A percentile compares a stretch with the other conserved stretches of the same genome.
phyloP scores from a whole-genome alignment of 768 basidiomycete genomes.

The Inosperma sp. region DNA sequence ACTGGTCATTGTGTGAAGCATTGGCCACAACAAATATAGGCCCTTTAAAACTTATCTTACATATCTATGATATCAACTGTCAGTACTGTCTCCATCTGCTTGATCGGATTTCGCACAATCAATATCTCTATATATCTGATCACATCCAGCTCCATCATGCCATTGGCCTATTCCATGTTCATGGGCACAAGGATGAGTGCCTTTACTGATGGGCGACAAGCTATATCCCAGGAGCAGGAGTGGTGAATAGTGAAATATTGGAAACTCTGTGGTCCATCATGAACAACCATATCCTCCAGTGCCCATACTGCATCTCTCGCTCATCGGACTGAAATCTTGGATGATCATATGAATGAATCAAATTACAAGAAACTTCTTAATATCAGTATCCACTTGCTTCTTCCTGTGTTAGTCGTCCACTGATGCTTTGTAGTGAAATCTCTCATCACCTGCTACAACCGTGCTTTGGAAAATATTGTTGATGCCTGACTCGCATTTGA shows the following conservation, averaged over 20 bases:
- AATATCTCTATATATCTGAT: constrained; percentile 1
- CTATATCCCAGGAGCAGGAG: constrained; percentile 9
- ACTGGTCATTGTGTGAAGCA: constrained; percentile 23
- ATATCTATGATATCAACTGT: constrained; percentile 31
- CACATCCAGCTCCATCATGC: neutral
- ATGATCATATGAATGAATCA: no score
- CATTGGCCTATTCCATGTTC: constrained; percentile 4
- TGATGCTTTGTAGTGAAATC: neutral
- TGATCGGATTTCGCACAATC: constrained; percentile 10
- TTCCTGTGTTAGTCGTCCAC: neutral
- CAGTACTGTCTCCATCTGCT: constrained; percentile 21
- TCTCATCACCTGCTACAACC: neutral
- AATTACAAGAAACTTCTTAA: neutral
- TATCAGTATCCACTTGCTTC: neutral
- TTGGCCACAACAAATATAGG: constrained; percentile 8
- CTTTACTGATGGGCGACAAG: neutral
- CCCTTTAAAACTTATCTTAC: neutral
- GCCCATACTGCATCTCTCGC: constrained; percentile 9
- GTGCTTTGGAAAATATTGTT: neutral
- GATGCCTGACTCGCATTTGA: neutral
- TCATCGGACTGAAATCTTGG: constrained; percentile 12
- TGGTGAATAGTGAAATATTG: constrained; percentile 15
- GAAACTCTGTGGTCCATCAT: constrained; percentile 16
- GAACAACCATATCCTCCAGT: constrained; percentile 7
- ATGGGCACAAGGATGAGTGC: neutral